phyloP scores from a whole-genome alignment of 2,329 filamentous ascomycete genomes.

The Colletotrichum caudatum region DNA sequence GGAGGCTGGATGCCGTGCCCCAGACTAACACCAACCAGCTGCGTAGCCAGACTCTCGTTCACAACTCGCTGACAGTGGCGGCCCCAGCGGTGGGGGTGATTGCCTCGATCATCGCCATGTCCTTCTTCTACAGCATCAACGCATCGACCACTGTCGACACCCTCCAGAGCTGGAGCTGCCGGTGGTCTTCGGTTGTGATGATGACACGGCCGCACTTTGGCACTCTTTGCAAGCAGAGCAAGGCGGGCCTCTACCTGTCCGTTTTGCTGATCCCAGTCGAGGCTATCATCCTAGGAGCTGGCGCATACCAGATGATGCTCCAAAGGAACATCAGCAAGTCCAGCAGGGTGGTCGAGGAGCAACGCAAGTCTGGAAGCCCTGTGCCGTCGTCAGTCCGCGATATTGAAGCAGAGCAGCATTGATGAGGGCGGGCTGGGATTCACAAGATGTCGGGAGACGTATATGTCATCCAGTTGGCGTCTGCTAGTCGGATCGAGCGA shows the following conservation, averaged over 20 bases:
- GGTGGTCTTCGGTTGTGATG: constrained; percentile 69
- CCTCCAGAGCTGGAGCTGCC: constrained; percentile 72
- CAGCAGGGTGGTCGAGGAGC: constrained; percentile 42
- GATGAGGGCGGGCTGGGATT: background rate
- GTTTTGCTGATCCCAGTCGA: constrained; percentile 70
- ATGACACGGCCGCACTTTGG: constrained; percentile 64
- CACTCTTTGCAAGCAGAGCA: constrained; percentile 68
- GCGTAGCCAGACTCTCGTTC: constrained; percentile 17
- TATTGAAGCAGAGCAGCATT: constrained; percentile 27
- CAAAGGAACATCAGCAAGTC: constrained; percentile 58
- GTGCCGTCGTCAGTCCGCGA: constrained; percentile 39
- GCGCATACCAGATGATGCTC: constrained; percentile 58
- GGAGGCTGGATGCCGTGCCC: background rate
- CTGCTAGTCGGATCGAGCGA: background rate
- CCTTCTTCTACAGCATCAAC: constrained; percentile 70
- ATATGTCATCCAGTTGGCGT: background rate
- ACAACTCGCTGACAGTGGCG: constrained; percentile 44
- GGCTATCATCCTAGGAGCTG: constrained; percentile 59
- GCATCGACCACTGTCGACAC: constrained; percentile 64
- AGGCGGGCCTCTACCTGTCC: constrained; percentile 65
- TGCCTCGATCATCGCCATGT: constrained; percentile 63
- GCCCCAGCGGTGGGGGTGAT: constrained; percentile 50
- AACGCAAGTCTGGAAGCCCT: constrained; percentile 52
- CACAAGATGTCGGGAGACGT: background rate
- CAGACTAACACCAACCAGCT: constrained; percentile 31